Evolutionary conservation across 257 asterid genomes (phyloP), one percentile per base, ranked within the genome.

Genomic region (Lantana camara): DNA sequence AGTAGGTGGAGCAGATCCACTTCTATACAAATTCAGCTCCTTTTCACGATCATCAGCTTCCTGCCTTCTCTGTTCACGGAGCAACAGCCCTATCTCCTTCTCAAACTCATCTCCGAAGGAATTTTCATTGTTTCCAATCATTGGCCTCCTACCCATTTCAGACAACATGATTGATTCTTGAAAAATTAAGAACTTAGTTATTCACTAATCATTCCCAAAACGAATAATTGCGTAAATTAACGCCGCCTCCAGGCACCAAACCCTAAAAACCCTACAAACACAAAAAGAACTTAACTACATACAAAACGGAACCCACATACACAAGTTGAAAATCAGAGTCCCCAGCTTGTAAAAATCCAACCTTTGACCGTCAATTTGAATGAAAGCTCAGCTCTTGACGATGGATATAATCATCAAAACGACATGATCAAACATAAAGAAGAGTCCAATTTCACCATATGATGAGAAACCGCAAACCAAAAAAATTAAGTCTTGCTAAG

Each of bases 1-100:
- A 63, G 93, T 87, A 23, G 95, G 95, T 21, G 95, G 95, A 66
- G 95, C 95, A 8, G 95, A 87, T 27, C 95, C 95, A 67, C 93
- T 87, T 72, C 95, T 80, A 64, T 73, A 87, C 78, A 87, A 73
- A 76, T 87, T 87, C 66, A 82, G 82, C 81, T 87, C 95, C 82
- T 73, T 80, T 60, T 85, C 95, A 30, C 56, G 88, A 71, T 85
- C 95, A 80, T 80, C 88, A 22, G 78, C 77, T 15, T 80, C 91
- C 21, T 76, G 85, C 55, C 85, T 72, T 55, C 87, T 50, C 79
- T 74, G 89, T 27, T 86, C 95, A 6, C 80, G 78, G 48, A 87
- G 87, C 73, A 87, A 60, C 63, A 78, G 17, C 8, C 91, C 87
- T 60, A 84, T 69, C 76, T 87, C 95, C 75, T 83, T 80, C 48